phyloP scores from a whole-genome alignment of 2,329 filamentous ascomycete genomes.

The Magnaporthiopsis incrustans region DNA sequence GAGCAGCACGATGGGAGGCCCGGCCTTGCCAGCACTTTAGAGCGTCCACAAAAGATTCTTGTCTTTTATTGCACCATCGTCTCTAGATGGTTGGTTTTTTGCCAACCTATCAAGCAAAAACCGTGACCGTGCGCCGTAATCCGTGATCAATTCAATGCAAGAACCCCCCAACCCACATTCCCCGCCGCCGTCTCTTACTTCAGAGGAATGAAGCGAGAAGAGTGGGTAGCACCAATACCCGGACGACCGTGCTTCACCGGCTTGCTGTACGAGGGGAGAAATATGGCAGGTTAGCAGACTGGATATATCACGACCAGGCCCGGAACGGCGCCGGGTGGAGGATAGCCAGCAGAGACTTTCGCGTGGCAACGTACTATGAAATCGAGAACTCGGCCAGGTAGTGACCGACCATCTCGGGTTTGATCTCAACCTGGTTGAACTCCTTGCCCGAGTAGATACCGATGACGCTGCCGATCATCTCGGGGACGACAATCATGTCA shows the following conservation, averaged over 20 bases:
- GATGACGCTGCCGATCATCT: constrained; percentile 99
- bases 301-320: background rate
- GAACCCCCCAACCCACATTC: constrained; percentile 34
- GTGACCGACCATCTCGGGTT: constrained; percentile 99
- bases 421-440: constrained; percentile 99
- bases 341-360: background rate
- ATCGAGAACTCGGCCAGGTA: constrained; percentile 99
- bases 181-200: constrained; percentile 57
- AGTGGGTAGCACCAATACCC: constrained; percentile 99
- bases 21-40: too few species aligned
- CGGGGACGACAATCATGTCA: constrained; percentile 99
- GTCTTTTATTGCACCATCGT: constrained; percentile 11
- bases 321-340: background rate
- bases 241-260: constrained; percentile 99
- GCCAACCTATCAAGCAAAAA: constrained; percentile 28
- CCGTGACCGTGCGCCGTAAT: constrained; percentile 49
- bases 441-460: constrained; percentile 99
- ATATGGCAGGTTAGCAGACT: constrained; percentile 8
- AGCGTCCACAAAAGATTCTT: constrained; percentile 4
- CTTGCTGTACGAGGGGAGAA: constrained; percentile 55
- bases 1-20: background rate
- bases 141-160: constrained; percentile 45
- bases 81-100: constrained; percentile 2
- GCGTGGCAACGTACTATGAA: constrained; percentile 75
- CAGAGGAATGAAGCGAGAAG: constrained; percentile 99